Evolutionary conservation across 139 green algal genomes (phyloP), one percentile per base, ranked within the genome.

Genomic region (Chlorella vulgaris): DNA sequence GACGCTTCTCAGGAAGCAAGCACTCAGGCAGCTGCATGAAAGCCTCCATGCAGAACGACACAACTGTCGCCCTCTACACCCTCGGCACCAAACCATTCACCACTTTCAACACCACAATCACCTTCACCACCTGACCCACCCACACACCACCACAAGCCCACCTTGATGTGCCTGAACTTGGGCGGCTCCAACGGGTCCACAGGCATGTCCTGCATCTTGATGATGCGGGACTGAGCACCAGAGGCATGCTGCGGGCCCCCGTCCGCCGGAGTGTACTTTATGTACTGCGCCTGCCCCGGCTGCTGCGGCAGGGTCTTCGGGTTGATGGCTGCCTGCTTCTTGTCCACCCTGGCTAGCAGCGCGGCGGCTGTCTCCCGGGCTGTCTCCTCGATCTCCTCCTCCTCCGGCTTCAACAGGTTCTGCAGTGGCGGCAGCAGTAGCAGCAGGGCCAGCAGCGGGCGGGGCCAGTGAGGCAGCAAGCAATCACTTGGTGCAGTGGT

Each of bases 181-280:
- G 97, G 96, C 7, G 97, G 97, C 82, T 99, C 95, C 74, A 99
- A 87, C 0, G 97, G 97, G 85, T 99, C 97, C 22, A 95, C 80
- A 0, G 95, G 93, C 91, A 97, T 93, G 83, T 99, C 95, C 83
- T 98, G 92, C 93, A 99, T 96, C 83, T 97, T 97, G 83, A 99
- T 97, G 83, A 99, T 96, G 80, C 96, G 91, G 82, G 98, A 92
- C 13, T 83, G 87, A 0, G 94, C 92, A 7, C 94, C 95, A 0
- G 84, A 89, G 50, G 84, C 86, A 80, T 92, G 91, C 50, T 69
- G 68, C 3, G 88, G 77, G 1, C 89, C 89, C 74, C 93, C 88
- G 82, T 96, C 87, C 3, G 88, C 81, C 2, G 96, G 96, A 0
- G 94, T 99, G 92, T 99, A 99, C 80, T 98, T 98, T 88, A 98